These are phyloP conservation scores for Neofusicoccum laricinum DNA, from an alignment of 2,329 filamentous ascomycete genomes.

Conservation along the genomic window DNA sequence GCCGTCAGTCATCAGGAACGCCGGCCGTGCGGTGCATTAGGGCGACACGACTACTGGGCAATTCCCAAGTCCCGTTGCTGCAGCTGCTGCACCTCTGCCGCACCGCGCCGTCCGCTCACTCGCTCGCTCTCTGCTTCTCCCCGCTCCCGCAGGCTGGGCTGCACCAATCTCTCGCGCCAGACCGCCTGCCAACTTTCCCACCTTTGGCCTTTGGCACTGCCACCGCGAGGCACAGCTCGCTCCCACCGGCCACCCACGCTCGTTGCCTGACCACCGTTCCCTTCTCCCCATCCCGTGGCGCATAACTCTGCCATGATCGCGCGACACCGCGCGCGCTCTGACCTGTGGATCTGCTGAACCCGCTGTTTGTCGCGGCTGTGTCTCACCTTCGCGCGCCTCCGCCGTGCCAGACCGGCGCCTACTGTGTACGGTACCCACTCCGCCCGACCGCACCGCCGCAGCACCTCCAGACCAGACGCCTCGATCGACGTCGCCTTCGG, in stretches of 20 bases:
- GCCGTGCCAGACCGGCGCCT: too few relatives aligned
- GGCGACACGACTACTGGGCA: conserved; percentile 5
- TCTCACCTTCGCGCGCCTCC: conserved; percentile 5
- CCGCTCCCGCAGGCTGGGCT: conserved; percentile 12
- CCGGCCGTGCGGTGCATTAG: conserved; percentile 8
- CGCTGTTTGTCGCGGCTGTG: conserved; percentile 7
- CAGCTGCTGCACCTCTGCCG: background rate
- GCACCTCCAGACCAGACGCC: background rate
- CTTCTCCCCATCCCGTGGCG: background rate
- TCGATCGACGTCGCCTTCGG: background rate
- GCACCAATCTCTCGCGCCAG: background rate
- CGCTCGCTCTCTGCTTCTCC: conserved; percentile 9
- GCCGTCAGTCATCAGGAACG: conserved; percentile 4
- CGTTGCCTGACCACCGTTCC: background rate
- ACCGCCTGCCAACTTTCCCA: conserved; percentile 15
- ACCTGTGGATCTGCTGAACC: background rate
- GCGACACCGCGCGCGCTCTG: background rate
- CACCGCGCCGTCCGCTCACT: background rate
- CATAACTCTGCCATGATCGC: conserved; percentile 4
- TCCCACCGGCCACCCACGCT: conserved; percentile 5
- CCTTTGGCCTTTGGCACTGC: background rate
- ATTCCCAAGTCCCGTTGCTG: background rate
- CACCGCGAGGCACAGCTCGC: conserved; percentile 6
- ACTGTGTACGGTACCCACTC: background rate
- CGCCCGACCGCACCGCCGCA: background rate